These are phyloP conservation scores for Isabelozyma rhagii DNA, from an alignment of 805 yeast genomes.

Conservation along the genomic window DNA sequence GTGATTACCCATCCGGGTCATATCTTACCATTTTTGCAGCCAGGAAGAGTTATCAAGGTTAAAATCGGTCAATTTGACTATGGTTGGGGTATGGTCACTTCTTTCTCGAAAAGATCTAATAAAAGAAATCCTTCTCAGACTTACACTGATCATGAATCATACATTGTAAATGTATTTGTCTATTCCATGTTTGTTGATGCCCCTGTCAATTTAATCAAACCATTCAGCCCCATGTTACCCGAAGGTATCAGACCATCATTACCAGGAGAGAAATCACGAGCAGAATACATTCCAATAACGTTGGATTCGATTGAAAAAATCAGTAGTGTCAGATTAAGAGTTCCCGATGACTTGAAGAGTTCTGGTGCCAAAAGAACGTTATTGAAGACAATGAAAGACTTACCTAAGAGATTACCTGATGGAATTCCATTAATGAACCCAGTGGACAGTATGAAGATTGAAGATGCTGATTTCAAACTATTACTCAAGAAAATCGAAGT, in stretches of 20 bases:
- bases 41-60: slow-evolving; percentile 80
- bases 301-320: slow-evolving; percentile 70
- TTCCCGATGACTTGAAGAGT: slow-evolving; percentile 72
- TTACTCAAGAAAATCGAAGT: slow-evolving; percentile 78
- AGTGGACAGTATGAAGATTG: slow-evolving; percentile 86
- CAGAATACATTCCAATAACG: slow-evolving; percentile 83
- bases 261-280: slow-evolving; percentile 65
- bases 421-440: slow-evolving; percentile 94
- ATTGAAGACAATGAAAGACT: slow-evolving; percentile 75
- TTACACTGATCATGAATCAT: slow-evolving; percentile 84
- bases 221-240: slow-evolving; percentile 73
- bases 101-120: slow-evolving; percentile 65
- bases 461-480: slow-evolving; percentile 70
- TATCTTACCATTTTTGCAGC: slow-evolving; percentile 76
- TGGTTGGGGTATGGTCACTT: slow-evolving; percentile 95
- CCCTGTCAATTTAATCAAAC: slow-evolving; percentile 77
- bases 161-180: slow-evolving; percentile 81
- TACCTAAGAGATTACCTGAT: slow-evolving; percentile 78
- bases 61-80: slow-evolving; percentile 63
- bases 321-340: slow-evolving; percentile 74
- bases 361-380: slow-evolving; percentile 55
- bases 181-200: slow-evolving; percentile 76
- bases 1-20: slow-evolving; percentile 91
- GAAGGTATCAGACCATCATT: slow-evolving; percentile 85
- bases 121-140: slow-evolving; percentile 56